Evolutionary conservation across 306 rosid species (phyloP), one percentile per base, ranked within the genome.

Genomic region (Prunus salicina): DNA sequence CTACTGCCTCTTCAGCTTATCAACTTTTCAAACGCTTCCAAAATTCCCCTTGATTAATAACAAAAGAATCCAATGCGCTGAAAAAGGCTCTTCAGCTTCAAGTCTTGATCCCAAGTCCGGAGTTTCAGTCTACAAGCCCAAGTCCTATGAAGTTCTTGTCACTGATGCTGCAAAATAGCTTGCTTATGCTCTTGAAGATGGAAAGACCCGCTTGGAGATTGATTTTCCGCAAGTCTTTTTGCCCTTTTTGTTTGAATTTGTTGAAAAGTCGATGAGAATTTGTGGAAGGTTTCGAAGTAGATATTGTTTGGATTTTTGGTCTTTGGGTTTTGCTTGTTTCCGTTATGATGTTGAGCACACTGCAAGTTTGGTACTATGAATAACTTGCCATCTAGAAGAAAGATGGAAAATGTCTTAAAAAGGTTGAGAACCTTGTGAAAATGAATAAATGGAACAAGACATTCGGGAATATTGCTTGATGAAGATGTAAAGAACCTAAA

Each of bases 91-190:
- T 30, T 38, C 79, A 6, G 22, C 79, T 51, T n/a, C 74, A 12
- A 77, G 62, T 12, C 20, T 25, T 10, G 82, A 87, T 73, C 93
- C 90, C 4, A 92, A 87, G 70, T 92, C 2, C 28, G 28, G 28
- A 27, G 28, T 27, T 27, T 27, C 28, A 27, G 28, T 27, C 28
- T 27, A 27, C 28, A 27, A 27, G 28, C 28, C 28, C 28, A 27
- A 27, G 28, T 27, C 97, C 20, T 94, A 94, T 61, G 81, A 92
- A 76, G 93, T 92, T 72, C 91, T 94, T 3, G 90, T 87, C 62
- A 68, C 89, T 3, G 97, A 94, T 68, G 97, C 98, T 46, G 93
- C 97, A 5, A 88, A 78, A 50, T 86, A 95, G 14, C 98, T 94
- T 8, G 86, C 93, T 47, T 84, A 7, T 65, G 98, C 97, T 79